Conservation (phyloP, 31 red algal genomes). For the Odonthalia washingtoniensis region DNA sequence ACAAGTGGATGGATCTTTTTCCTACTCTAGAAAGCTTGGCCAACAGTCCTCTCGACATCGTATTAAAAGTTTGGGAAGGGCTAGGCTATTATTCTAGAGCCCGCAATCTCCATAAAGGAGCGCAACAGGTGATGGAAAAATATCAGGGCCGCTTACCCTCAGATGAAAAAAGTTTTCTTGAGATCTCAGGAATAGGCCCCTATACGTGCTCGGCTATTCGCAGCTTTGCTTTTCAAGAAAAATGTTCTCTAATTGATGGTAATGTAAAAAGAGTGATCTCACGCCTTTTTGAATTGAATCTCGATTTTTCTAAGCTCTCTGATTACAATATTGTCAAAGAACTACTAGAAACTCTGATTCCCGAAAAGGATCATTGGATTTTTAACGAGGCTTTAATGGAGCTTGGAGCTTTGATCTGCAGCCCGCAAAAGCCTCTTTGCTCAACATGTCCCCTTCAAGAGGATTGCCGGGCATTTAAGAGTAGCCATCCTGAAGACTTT, state of each 20-base stretch:
- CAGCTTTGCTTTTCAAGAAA: slow-evolving; percentile 86
- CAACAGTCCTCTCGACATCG: slow-evolving; percentile 63
- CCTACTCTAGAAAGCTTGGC: slow-evolving; percentile 81
- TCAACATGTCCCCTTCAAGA: slow-evolving; percentile 68
- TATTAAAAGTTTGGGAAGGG: slow-evolving; percentile 92
- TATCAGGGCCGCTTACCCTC: slow-evolving; percentile 70
- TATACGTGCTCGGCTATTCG: slow-evolving; percentile 95
- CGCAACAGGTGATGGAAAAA: slow-evolving; percentile 64
- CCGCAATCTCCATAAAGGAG: slow-evolving; percentile 81
- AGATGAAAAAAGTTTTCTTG: slow-evolving; percentile 45
- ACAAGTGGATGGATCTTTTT: slow-evolving; percentile 85
- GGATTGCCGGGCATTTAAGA: slow-evolving; percentile 69
- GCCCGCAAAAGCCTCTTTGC: slow-evolving; percentile 71
- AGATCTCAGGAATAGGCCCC: slow-evolving; percentile 83
- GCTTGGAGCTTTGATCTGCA: slow-evolving; percentile 89
- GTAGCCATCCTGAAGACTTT: too few relatives aligned
- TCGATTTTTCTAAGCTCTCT: too few relatives aligned
- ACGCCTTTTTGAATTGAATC: slow-evolving; percentile 45
- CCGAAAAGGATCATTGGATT: slow-evolving; percentile 40
- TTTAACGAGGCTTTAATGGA: slow-evolving; percentile 97
- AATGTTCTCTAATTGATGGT: slow-evolving; percentile 85
- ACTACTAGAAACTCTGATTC: too few relatives aligned
- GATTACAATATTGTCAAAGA: too few relatives aligned
- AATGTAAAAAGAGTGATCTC: slow-evolving; percentile 93
- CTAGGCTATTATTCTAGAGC: slow-evolving; percentile 97